Evolutionary conservation across 2,329 filamentous ascomycete genomes (phyloP), one percentile per base, ranked within the genome.

Genomic region (Plenodomus biglobosus): DNA sequence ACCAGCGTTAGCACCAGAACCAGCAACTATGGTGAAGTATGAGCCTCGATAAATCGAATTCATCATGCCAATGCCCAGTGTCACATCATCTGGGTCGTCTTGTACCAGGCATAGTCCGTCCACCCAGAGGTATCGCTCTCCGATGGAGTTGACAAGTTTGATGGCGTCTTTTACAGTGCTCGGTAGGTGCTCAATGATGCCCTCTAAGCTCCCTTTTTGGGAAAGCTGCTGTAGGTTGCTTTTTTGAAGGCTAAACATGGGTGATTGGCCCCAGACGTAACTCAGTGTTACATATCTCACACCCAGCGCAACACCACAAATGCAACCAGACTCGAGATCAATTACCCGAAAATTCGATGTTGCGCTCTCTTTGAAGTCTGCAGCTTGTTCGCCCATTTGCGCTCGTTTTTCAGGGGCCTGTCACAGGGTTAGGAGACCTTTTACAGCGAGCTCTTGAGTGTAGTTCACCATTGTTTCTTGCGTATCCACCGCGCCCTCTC

Each of bases 261-360:
- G 27, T 11, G 11, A 32, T 15, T 32, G 27, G 27, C 50, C 50
- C 50, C 51, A 56, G 3, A 54, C 51, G 13, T 54, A 56, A 16
- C 50, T 52, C 16, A 56, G 20, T 3, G 51, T 47, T 1, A 48
- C 46, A 17, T 56, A 54, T 38, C 27, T 7, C 6, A 32, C 27
- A 15, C 27, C 11, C 15, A 32, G 27, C 6, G 37, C 37, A 3
- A 38, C 18, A 6, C 17, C n/a, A 11, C 37, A 18, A 15, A 38
- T 38, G 11, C 37, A 38, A 16, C 37, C 18, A 21, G 37, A 38
- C 18, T 38, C 18, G 37, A 38, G 8, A 20, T 38, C 37, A 8
- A 38, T 38, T 17, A 38, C 37, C 3, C 37, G 37, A 21, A 38
- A 38, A 38, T 38, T 21, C 5, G 37, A 38, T 15, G 18, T 38